phyloP scores from a whole-genome alignment of 805 yeast genomes.

The Yamadazyma philogaea region DNA sequence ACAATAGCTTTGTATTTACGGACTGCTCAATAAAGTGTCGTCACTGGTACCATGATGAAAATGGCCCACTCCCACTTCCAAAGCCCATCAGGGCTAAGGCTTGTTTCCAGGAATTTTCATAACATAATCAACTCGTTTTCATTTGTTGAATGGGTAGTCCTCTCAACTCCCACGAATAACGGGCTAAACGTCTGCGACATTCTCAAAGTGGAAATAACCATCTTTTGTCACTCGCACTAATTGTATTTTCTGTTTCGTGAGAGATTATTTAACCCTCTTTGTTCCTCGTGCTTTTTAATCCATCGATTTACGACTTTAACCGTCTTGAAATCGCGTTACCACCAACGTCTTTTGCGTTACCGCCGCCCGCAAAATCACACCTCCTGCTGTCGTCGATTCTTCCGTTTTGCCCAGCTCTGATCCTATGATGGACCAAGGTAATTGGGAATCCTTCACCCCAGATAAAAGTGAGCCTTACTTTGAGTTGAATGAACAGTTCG shows the following conservation, averaged over 20 bases:
- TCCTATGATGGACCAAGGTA: slow-evolving; percentile 17
- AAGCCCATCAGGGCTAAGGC: too few relatives aligned
- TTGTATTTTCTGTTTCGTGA: not conserved
- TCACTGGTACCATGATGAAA: too few relatives aligned
- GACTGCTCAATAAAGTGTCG: too few relatives aligned
- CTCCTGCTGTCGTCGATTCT: not conserved
- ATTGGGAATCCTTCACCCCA: slow-evolving; percentile 17
- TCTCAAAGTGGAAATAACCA: not conserved
- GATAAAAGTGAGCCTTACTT: slow-evolving; percentile 16
- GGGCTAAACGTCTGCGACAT: not conserved
- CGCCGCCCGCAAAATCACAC: not conserved
- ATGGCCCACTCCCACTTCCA: too few relatives aligned
- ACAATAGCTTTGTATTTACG: too few relatives aligned
- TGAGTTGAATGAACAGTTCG: slow-evolving; percentile 14
- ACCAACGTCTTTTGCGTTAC: not conserved
- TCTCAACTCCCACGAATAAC: not conserved
- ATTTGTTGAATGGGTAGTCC: not conserved
- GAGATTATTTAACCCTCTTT: not conserved
- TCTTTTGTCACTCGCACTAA: not conserved
- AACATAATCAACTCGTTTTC: too few relatives aligned
- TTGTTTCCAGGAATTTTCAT: too few relatives aligned
- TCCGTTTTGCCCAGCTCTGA: not conserved
- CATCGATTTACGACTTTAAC: not conserved
- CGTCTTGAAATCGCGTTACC: not conserved
- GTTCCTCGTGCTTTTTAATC: not conserved